Percentiles rank a stretch among this genome's conserved stretches.
Conservation (phyloP, 2,329 filamentous ascomycete species). For the Lachnellula arida region DNA sequence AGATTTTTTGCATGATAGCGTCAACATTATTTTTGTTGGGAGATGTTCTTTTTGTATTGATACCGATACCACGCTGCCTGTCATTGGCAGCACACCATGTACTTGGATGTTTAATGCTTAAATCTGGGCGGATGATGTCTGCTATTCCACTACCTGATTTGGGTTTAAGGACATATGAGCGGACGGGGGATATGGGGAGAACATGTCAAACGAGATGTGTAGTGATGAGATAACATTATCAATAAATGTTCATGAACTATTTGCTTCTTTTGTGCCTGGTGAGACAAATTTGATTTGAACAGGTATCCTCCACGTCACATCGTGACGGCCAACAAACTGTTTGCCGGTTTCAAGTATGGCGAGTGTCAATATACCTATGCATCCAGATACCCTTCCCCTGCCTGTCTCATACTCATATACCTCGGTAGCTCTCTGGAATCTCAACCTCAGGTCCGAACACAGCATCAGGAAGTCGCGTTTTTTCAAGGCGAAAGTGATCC, state of each 20-base stretch:
- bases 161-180: not conserved
- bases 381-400: no score
- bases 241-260: not conserved
- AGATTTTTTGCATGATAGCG: not conserved
- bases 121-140: not conserved
- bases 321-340: not conserved
- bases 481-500: no score
- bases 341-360: not conserved
- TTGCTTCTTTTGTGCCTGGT: not conserved
- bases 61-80: conserved; percentile 3
- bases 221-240: not conserved
- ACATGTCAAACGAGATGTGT: not conserved
- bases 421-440: not conserved
- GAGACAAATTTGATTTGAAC: not conserved
- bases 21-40: not conserved
- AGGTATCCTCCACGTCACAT: not conserved
- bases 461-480: no score
- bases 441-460: no score
- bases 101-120: conserved; percentile 1
- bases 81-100: not conserved
- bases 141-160: not conserved
- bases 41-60: not conserved
- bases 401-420: no score
- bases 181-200: not conserved
- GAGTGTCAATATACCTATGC: no score